phyloP scores from a whole-genome alignment of 495 filamentous ascomycete species.

The Elasticomyces elasticus region DNA sequence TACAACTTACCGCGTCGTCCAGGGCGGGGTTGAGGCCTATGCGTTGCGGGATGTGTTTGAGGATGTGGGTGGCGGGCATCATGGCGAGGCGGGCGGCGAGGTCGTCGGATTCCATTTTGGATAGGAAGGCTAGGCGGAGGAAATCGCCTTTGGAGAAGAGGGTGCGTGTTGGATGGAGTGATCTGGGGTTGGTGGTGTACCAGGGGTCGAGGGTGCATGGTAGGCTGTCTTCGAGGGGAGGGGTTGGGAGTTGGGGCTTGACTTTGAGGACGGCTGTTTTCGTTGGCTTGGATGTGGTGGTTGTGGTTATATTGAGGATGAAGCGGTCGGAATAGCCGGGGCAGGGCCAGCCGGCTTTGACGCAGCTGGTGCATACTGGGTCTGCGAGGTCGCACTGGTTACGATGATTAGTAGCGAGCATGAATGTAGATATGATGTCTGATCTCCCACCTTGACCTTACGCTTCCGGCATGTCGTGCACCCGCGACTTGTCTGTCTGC shows the following conservation, averaged over 20 bases:
- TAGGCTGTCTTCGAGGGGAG: too few species aligned
- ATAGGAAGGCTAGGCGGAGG: slow-evolving; percentile 3
- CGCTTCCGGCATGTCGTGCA: slow-evolving; percentile 5
- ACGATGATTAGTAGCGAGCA: background rate
- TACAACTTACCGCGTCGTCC: slow-evolving; percentile 4
- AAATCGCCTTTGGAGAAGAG: background rate
- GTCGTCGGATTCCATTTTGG: slow-evolving; percentile 1
- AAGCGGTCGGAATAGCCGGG: slow-evolving; percentile 7
- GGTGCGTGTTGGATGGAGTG: too few species aligned
- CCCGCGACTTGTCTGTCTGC: slow-evolving; percentile 4
- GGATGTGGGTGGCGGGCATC: slow-evolving; percentile 6
- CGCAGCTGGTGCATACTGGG: background rate
- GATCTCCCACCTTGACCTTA: slow-evolving; percentile 3
- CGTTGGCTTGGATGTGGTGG: background rate
- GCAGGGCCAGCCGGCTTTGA: slow-evolving; percentile 4
- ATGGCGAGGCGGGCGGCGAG: slow-evolving; percentile 4
- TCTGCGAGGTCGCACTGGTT: background rate
- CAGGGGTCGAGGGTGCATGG: too few species aligned
- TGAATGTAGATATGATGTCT: too few species aligned
- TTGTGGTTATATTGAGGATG: background rate
- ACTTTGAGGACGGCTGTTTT: background rate
- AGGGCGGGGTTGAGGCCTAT: slow-evolving; percentile 2
- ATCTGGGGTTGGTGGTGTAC: too few species aligned
- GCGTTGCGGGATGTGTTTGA: slow-evolving; percentile 7
- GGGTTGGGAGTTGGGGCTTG: background rate